Evolutionary conservation across 768 basidiomycete genomes (phyloP).

Genomic region (Clathrus columnatus): DNA sequence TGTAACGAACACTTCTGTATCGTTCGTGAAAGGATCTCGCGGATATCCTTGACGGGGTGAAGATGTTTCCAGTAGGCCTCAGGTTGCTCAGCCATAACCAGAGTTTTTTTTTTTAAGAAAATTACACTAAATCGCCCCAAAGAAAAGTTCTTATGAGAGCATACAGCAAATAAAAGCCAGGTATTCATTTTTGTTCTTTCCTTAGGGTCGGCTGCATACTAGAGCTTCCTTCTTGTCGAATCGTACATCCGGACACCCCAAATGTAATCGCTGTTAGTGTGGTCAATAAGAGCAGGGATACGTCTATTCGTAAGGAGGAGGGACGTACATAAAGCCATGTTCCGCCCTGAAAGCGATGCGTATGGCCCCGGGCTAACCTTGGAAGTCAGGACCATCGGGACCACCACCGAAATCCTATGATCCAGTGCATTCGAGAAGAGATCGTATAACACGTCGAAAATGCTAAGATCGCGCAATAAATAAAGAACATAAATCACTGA

Average conservation of each 20-base stretch:
- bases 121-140: background rate
- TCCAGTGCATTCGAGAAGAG: background rate
- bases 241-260: conserved; percentile 27
- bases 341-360: no score
- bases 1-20: background rate
- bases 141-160: background rate
- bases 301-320: conserved; percentile 34
- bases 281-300: conserved; percentile 62
- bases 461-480: no score
- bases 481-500: no score
- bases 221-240: conserved; percentile 50
- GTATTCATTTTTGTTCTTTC: background rate
- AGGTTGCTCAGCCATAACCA: background rate
- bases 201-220: conserved; percentile 9
- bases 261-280: conserved; percentile 30
- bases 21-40: background rate
- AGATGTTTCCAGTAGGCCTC: background rate
- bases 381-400: conserved; percentile 2
- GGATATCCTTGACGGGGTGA: background rate
- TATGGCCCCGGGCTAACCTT: conserved; percentile 3
- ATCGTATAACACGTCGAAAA: no score
- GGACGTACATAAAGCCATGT: background rate
- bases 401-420: background rate
- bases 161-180: background rate
- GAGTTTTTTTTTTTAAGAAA: background rate